These are phyloP conservation scores for Setaria viridis DNA, from an alignment of 202 grass and related monocot species.

Conservation along the genomic window DNA sequence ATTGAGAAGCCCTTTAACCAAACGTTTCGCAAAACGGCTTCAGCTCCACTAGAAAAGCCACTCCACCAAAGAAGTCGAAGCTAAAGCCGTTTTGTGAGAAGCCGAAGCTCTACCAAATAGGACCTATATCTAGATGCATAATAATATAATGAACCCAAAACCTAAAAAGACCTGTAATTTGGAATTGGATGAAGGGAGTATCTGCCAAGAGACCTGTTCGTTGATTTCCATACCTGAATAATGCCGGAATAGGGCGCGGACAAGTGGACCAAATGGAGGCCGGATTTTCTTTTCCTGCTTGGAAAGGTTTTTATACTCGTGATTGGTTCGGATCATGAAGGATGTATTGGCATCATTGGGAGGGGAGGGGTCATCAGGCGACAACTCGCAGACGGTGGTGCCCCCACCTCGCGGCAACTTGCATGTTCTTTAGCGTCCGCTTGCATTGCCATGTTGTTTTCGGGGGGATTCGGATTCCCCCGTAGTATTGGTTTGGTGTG, in stretches of 20 bases:
- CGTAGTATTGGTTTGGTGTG: neutral
- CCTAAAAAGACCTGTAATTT: too few relatives aligned
- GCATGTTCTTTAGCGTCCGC: constrained; percentile 12
- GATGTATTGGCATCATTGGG: neutral
- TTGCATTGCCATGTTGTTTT: constrained; percentile 40
- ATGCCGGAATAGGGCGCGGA: constrained; percentile 1
- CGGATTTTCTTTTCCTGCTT: neutral
- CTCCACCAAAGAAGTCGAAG: too few relatives aligned
- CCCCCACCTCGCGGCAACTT: constrained; percentile 25
- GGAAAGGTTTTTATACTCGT: neutral
- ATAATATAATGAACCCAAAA: too few relatives aligned
- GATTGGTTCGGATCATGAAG: constrained; percentile 42
- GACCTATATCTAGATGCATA: too few relatives aligned
- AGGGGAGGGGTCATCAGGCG: constrained; percentile 17
- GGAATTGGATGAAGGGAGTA: neutral
- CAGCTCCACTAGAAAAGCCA: too few relatives aligned
- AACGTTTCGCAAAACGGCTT: too few relatives aligned
- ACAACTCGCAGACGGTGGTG: neutral
- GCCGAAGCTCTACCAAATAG: too few relatives aligned
- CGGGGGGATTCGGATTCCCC: constrained; percentile 8
- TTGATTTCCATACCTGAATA: neutral
- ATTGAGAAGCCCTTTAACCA: too few relatives aligned
- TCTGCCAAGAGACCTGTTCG: neutral
- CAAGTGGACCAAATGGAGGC: constrained; percentile 30
- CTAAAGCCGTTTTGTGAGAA: too few relatives aligned